Percentiles rank a stretch among this genome's conserved stretches.
Conservation (phyloP, 352 stramenopile genomes). For the Blastocystis sp. region DNA sequence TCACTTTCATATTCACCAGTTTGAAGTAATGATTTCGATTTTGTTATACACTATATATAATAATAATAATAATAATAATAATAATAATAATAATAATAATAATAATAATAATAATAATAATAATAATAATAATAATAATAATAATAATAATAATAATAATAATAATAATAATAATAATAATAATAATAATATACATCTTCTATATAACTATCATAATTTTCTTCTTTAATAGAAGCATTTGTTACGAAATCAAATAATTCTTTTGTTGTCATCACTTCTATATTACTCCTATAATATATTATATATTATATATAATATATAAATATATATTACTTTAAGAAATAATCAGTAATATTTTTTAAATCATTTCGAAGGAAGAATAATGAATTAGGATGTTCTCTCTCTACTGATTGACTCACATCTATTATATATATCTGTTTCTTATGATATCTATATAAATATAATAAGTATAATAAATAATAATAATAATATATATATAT, state of each 20-base stretch:
- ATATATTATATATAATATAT: slow-evolving; percentile 48
- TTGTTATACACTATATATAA: slow-evolving; percentile 24
- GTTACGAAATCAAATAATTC: slow-evolving; percentile 89
- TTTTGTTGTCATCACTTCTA: slow-evolving; percentile 73
- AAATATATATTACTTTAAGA: slow-evolving; percentile 62
- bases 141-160: too few species aligned
- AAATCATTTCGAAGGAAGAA: slow-evolving; percentile 94
- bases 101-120: too few species aligned
- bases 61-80: too few species aligned
- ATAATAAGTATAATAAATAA: too few species aligned
- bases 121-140: too few species aligned
- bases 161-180: too few species aligned
- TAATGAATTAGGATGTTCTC: slow-evolving; percentile 77
- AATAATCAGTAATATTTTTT: slow-evolving; percentile 87
- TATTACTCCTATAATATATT: slow-evolving; percentile 37
- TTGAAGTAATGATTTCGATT: slow-evolving; percentile 3
- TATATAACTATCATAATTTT: slow-evolving; percentile 16
- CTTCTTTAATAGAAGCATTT: slow-evolving; percentile 46
- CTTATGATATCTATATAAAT: slow-evolving; percentile 20
- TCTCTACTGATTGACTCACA: slow-evolving; percentile 90
- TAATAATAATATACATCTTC: not conserved
- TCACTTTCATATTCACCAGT: slow-evolving; percentile 20
- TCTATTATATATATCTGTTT: slow-evolving; percentile 77
- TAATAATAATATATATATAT: slow-evolving; percentile 72
- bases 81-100: too few species aligned